Conservation (phyloP, 2,329 filamentous ascomycete species). For the Botrytis fabae region DNA sequence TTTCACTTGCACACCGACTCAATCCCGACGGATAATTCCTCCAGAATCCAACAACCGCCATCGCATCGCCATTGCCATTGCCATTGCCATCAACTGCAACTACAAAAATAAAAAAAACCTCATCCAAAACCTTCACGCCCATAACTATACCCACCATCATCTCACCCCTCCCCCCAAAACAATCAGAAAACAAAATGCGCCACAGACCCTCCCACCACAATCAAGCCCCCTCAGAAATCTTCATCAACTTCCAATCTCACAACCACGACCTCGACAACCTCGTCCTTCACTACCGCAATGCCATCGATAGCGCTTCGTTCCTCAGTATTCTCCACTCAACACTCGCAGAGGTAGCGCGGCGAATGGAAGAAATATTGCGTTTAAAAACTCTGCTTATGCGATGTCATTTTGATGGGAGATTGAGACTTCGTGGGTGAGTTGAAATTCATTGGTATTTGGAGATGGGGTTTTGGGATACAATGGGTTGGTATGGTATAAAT, state of each 20-base stretch:
- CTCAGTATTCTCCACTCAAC: background rate
- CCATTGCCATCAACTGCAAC: background rate
- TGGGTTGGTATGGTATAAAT: background rate
- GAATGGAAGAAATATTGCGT: background rate
- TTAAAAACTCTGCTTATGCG: background rate
- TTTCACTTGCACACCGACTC: background rate
- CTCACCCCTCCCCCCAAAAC: no score
- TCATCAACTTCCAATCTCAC: background rate
- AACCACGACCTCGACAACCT: background rate
- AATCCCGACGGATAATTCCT: fast-evolving
- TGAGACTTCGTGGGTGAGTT: background rate
- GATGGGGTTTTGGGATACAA: fast-evolving
- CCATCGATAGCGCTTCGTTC: background rate
- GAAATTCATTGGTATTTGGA: background rate
- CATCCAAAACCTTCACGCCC: background rate
- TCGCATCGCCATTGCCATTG: background rate
- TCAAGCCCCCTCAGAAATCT: background rate
- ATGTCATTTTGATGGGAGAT: background rate
- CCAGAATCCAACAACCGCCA: background rate
- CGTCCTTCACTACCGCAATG: background rate
- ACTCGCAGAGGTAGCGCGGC: background rate
- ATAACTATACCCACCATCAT: background rate
- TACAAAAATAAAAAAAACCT: fast-evolving
- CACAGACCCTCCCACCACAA: background rate
- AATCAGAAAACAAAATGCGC: background rate